Base-by-base conservation (phyloP, 768 basidiomycete species). In the Gymnopilus dilepis region DNA sequence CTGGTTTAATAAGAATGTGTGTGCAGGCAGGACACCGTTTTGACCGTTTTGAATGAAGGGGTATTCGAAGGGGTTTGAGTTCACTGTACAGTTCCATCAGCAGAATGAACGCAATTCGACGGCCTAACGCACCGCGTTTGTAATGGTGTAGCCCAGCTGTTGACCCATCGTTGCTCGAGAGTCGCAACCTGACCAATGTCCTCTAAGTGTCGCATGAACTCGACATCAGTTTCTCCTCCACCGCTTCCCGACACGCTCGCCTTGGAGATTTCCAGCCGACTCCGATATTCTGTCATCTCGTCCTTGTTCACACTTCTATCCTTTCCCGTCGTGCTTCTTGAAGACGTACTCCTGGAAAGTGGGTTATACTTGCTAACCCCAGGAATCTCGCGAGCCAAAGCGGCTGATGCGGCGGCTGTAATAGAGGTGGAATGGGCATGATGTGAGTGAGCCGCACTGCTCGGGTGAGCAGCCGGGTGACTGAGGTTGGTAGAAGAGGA, bases 1-100 rank as follows among this genome's bases (percentile, higher is more conserved):
- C 97, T 3, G 97, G 97, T 73, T 98, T 97, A 76, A 98, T 97
- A 64, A 99, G 85, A 67, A 99, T 97, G 74, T 99, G 97, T 17
- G 92, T 89, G 72, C 97, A 99, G 2, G 82, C 84, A 13, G 95
- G 90, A 77, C 97, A 99, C 4, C 97, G 93, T 76, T 99, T 99
- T 3, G 95, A 95, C 55, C 91, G 87, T 74, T 98, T 99, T 0
- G 95, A 92, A 65, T 92, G 94, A 0, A 99, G 81, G 0, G 94
- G 95, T 67, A 98, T 93, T 31, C 97, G 91, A 47, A 93, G 80
- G 0, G 97, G 97, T 71, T 86, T 87, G 12, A 96, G 81, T 41
- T 95, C 90, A 31, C 94, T 96, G 73, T 4, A 48, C 15, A 24
- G 30, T 33, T 38, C 58, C 21, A 48, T 31, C 6, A 65, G 67